Conservation (phyloP, 345 rosid genomes). For the Boechera divaricarpa region DNA sequence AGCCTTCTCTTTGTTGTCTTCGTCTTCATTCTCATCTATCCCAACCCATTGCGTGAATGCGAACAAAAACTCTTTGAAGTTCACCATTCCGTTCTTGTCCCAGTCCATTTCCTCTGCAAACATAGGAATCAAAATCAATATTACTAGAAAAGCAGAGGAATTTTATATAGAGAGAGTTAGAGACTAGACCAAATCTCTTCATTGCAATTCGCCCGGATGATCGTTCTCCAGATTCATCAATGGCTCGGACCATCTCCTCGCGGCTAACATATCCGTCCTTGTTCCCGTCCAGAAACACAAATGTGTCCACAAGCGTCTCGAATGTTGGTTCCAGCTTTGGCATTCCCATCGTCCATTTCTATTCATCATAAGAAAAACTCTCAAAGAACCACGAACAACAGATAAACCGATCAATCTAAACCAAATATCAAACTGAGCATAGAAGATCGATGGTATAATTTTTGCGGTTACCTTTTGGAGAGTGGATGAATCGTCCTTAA, state of each 20-base stretch:
- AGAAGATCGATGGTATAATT: not conserved
- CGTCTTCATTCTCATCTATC: constrained; percentile 74
- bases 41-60: constrained; percentile 96
- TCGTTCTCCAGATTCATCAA: constrained; percentile 89
- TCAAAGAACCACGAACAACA: not conserved
- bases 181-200: constrained; percentile 81
- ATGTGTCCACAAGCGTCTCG: constrained; percentile 82
- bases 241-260: constrained; percentile 84
- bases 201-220: constrained; percentile 83
- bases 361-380: not conserved
- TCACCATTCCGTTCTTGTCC: constrained; percentile 94
- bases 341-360: constrained; percentile 77
- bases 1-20: constrained; percentile 42
- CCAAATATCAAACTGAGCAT: not conserved
- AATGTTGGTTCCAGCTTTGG: constrained; percentile 84
- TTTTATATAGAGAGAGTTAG: constrained; percentile 12
- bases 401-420: not conserved
- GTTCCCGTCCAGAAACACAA: constrained; percentile 87
- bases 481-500: constrained; percentile 71
- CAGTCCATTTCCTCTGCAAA: constrained; percentile 99
- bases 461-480: constrained; percentile 60
- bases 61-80: constrained; percentile 90
- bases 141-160: not conserved
- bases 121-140: constrained; percentile 4
- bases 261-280: constrained; percentile 90